phyloP scores from a whole-genome alignment of 108 stramenopile genomes.

The Cyclotella atomus region DNA sequence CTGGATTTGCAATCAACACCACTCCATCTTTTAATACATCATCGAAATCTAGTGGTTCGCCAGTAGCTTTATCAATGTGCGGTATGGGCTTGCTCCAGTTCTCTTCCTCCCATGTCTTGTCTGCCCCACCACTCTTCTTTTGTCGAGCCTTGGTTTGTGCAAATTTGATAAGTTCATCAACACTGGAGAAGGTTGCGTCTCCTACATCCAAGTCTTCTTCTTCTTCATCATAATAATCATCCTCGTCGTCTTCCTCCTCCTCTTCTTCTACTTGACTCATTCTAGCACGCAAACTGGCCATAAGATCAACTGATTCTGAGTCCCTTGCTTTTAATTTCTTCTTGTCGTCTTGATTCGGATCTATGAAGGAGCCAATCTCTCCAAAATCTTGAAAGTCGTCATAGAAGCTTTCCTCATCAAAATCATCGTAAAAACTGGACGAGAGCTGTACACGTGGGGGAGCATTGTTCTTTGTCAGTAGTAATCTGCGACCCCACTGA shows the following conservation, averaged over 20 bases:
- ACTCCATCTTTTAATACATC: conserved; percentile 58
- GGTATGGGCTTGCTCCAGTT: conserved; percentile 65
- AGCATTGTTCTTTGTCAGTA: neutral
- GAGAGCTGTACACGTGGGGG: too few species aligned
- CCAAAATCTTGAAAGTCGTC: conserved; percentile 72
- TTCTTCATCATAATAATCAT: conserved; percentile 50
- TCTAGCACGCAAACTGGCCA: conserved; percentile 44
- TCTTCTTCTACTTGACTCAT: conserved; percentile 34
- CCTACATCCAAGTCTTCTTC: conserved; percentile 37
- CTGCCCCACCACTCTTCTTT: conserved; percentile 16
- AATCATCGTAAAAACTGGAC: too few species aligned
- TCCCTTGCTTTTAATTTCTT: neutral
- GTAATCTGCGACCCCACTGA: neutral
- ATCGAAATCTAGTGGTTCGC: conserved; percentile 32
- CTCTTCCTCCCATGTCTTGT: conserved; percentile 45
- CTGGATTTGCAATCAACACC: conserved; percentile 78
- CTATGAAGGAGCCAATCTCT: conserved; percentile 29
- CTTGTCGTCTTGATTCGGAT: neutral
- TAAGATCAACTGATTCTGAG: conserved; percentile 56
- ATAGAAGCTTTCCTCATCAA: too few species aligned
- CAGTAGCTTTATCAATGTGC: conserved; percentile 28
- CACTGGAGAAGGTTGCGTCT: conserved; percentile 45
- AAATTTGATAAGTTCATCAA: conserved; percentile 68
- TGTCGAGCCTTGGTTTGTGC: conserved; percentile 55
- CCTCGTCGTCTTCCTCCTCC: conserved; percentile 54